A percentile compares a stretch with the other conserved stretches of the same genome.
Conservation (phyloP, 495 filamentous ascomycete species). For the Cladorrhinum samala region DNA sequence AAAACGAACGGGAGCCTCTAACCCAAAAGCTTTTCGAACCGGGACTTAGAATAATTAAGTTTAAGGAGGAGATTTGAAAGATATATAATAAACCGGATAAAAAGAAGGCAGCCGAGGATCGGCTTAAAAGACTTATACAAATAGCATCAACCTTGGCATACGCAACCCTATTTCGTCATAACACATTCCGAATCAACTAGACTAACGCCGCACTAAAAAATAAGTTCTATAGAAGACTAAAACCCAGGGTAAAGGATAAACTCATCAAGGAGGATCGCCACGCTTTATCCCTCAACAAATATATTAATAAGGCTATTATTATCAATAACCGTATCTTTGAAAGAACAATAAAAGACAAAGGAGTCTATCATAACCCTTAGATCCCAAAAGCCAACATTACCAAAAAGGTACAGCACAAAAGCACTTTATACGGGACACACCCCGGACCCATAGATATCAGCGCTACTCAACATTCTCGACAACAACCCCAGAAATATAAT, state of each 20-base stretch:
- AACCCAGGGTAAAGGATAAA: neutral
- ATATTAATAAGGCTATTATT: neutral
- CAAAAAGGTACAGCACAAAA: no score
- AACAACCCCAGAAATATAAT: neutral
- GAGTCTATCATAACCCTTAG: neutral
- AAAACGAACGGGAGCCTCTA: no score
- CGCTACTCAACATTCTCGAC: neutral
- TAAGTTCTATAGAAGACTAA: neutral
- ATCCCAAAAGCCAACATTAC: neutral
- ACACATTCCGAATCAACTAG: neutral
- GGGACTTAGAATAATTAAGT: no score
- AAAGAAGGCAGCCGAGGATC: neutral
- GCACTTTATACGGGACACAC: neutral
- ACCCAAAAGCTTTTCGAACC: no score
- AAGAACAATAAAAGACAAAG: neutral
- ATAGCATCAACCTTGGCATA: neutral
- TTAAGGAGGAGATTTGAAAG: neutral
- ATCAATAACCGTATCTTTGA: neutral
- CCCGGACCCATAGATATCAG: neutral
- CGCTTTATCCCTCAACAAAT: neutral
- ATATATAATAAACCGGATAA: neutral
- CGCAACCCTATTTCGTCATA: neutral
- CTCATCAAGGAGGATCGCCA: neutral
- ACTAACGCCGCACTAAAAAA: no score
- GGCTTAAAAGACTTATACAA: neutral